Percentiles rank a stretch among this genome's conserved stretches.
phyloP scores from a whole-genome alignment of 2,329 filamentous ascomycete species.

The Fusarium piperis region DNA sequence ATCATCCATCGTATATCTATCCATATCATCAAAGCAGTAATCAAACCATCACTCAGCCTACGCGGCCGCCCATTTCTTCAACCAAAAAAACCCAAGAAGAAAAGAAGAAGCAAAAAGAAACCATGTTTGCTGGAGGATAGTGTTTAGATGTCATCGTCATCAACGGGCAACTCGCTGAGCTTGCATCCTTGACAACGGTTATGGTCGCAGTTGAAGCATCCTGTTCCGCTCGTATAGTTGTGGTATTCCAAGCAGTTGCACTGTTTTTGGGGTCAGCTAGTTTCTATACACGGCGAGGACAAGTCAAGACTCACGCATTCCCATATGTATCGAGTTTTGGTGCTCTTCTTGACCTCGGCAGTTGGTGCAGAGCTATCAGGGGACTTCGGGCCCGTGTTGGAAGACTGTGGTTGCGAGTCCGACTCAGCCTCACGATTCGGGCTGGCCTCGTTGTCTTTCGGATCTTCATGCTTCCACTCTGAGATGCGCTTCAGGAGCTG shows the following conservation, averaged over 20 bases:
- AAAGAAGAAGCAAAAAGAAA: background rate
- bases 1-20: conserved; percentile 7
- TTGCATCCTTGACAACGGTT: conserved; percentile 18
- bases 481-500: conserved; percentile 55
- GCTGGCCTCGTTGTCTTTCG: background rate
- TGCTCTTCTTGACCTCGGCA: conserved; percentile 4
- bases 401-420: conserved; percentile 3
- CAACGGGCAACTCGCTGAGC: background rate
- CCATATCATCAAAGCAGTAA: background rate
- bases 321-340: conserved; percentile 40
- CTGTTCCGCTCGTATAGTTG: conserved; percentile 1
- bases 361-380: background rate
- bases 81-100: background rate
- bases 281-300: background rate
- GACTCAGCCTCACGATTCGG: background rate
- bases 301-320: conserved; percentile 42
- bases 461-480: conserved; percentile 62
- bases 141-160: background rate
- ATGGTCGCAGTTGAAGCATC: conserved; percentile 14
- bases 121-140: background rate
- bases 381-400: conserved; percentile 8
- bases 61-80: background rate
- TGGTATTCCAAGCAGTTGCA: conserved; percentile 29
- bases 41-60: background rate
- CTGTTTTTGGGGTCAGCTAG: conserved; percentile 28